phyloP scores from a whole-genome alignment of 2,329 filamentous ascomycete species.

The Ceratocystis ficicola region DNA sequence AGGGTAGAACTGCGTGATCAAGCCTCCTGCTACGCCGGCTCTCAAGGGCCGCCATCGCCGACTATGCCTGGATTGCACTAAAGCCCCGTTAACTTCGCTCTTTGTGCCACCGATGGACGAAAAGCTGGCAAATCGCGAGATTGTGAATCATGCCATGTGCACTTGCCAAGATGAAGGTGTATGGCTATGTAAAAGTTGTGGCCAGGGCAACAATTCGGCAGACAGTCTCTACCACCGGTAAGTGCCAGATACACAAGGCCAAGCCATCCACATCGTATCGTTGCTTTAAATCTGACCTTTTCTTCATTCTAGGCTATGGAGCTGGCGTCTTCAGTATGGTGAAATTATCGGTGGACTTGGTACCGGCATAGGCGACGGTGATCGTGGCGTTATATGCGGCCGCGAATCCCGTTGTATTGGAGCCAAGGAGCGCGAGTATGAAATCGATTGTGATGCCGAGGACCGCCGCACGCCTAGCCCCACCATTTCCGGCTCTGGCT shows the following conservation, averaged over 20 bases:
- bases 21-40: constrained; percentile 56
- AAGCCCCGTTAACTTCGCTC: constrained; percentile 52
- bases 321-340: constrained; percentile 76
- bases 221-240: constrained; percentile 50
- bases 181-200: constrained; percentile 80
- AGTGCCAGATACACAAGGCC: constrained; percentile 23
- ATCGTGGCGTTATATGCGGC: constrained; percentile 79
- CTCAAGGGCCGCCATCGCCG: constrained; percentile 68
- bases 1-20: constrained; percentile 73
- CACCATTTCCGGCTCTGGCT: constrained; percentile 19
- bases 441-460: constrained; percentile 75
- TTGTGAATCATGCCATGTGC: constrained; percentile 46
- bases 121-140: constrained; percentile 37
- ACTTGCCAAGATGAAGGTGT: constrained; percentile 46
- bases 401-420: constrained; percentile 66
- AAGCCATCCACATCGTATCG: too few species aligned
- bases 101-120: constrained; percentile 36
- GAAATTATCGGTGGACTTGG: constrained; percentile 69
- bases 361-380: constrained; percentile 76
- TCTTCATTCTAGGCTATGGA: constrained; percentile 54
- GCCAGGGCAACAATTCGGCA: constrained; percentile 51
- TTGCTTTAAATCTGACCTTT: neutral
- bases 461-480: constrained; percentile 40
- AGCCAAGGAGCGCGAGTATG: constrained; percentile 64
- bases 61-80: constrained; percentile 63